Percentiles rank a stretch among this genome's conserved stretches.
Conservation (phyloP, 1,284 basidiomycete species). For the Amylostereum areolatum region DNA sequence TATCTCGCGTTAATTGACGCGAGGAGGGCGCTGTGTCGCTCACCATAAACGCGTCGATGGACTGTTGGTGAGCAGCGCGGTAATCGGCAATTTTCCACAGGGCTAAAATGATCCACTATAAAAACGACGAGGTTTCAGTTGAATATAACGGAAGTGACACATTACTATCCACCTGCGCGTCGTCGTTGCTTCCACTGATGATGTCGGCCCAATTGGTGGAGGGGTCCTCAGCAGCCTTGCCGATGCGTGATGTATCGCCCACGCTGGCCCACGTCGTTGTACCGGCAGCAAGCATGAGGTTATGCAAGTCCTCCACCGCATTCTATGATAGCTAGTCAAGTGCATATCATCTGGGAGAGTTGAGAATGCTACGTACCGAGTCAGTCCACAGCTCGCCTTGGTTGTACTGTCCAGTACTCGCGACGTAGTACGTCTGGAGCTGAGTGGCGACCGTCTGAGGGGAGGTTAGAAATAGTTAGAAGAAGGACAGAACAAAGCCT, state of each 20-base stretch:
- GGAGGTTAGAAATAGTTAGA: background rate
- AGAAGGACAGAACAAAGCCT: too few species aligned
- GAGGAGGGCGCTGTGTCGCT: constrained; percentile 3
- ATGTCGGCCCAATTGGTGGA: constrained; percentile 35
- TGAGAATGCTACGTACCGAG: constrained; percentile 26
- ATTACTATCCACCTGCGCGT: constrained; percentile 34
- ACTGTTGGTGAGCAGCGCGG: constrained; percentile 29
- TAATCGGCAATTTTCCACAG: constrained; percentile 53
- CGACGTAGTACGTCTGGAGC: constrained; percentile 37
- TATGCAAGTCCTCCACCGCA: constrained; percentile 48
- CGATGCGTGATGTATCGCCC: constrained; percentile 38
- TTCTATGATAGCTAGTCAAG: constrained; percentile 29
- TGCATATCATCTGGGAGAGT: background rate
- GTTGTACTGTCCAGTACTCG: constrained; percentile 30
- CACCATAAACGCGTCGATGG: constrained; percentile 32
- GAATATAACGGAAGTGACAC: background rate
- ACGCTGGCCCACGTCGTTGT: constrained; percentile 31
- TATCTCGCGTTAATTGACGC: background rate
- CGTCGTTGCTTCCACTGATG: constrained; percentile 41
- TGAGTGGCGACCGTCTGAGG: constrained; percentile 33
- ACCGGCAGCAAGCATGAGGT: constrained; percentile 41
- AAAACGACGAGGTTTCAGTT: background rate
- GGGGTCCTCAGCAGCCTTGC: constrained; percentile 29
- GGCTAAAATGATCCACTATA: constrained; percentile 45
- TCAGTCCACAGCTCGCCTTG: constrained; percentile 48